Base-by-base conservation (phyloP, 805 yeast genomes). In the Teunomyces funiuensis region DNA sequence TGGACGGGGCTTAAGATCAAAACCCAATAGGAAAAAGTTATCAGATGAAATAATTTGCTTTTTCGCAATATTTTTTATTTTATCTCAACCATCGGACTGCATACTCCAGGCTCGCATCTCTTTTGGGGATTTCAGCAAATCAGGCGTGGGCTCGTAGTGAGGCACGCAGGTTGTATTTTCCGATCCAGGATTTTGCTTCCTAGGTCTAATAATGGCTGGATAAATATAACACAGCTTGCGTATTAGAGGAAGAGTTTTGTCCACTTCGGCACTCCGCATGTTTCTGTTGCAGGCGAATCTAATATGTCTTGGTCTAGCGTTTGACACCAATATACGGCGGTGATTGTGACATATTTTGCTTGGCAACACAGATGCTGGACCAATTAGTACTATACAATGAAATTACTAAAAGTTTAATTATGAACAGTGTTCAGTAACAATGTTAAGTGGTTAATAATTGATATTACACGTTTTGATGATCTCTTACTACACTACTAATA, bases 1-100 rank as follows among this genome's bases (percentile, higher is more conserved):
- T 19, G 17, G 19, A 31, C 15, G 25, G 19, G 25, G 34, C 17
- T 18, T 31, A 18, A 31, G 5, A 11, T 11, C n/a, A 5, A 6
- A 19, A 19, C 14, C 34, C 34, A 31, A 31, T 31, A 19, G 19
- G 13, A 13, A 20, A 9, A 31, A 19, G 34, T 31, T 31, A 31
- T 31, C 34, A 18, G 34, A 31, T 31, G 25, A 19, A 31, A 18
- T 30, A 9, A 11, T 18, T 17, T 19, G 16, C 8, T 23, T n/a
- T 31, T 20, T 22, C 7, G 23, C 19, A 31, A 31, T 31, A 31
- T 31, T 31, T 31, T 31, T 31, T 31, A 31, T 31, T 31, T 31
- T 31, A 31, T 31, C 34, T 31, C n/a, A 18, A 17, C 8, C 20
- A 31, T 31, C 34, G 14, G 6, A 5, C 13, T 31, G 22, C 25